Conservation (phyloP, 306 rosid genomes). For the Morella rubra region DNA sequence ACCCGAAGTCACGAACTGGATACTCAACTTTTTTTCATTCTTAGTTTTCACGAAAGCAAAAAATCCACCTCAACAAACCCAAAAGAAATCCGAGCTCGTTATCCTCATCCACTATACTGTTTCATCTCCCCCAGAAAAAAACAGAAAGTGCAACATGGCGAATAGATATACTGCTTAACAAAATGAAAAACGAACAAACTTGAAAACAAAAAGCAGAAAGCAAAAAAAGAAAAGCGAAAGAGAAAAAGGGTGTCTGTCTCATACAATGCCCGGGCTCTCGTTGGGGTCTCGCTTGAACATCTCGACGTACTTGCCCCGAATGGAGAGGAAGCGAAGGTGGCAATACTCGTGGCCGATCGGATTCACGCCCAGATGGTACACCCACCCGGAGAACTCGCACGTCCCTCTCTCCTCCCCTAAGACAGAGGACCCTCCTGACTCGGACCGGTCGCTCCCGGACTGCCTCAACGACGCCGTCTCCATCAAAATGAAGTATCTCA, state of each 20-base stretch:
- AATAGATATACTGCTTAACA: too few species aligned
- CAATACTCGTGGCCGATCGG: slow-evolving; percentile 82
- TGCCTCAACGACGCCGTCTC: slow-evolving; percentile 18
- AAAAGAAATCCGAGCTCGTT: too few species aligned
- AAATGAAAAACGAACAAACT: not conserved
- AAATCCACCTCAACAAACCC: too few species aligned
- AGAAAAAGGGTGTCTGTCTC: not conserved
- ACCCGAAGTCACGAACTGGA: too few species aligned
- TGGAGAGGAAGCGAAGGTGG: slow-evolving; percentile 68
- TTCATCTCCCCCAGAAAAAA: too few species aligned
- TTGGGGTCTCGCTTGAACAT: slow-evolving; percentile 93
- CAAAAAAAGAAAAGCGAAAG: not conserved
- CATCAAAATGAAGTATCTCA: slow-evolving; percentile 7
- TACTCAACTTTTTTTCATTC: too few species aligned
- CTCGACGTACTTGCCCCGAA: slow-evolving; percentile 65
- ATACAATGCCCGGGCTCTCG: slow-evolving; percentile 74
- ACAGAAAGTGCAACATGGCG: too few species aligned
- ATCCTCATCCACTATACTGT: too few species aligned
- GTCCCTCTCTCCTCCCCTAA: slow-evolving; percentile 38
- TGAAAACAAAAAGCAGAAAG: not conserved
- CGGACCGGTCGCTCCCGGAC: slow-evolving; percentile 24
- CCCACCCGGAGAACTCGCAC: slow-evolving; percentile 81
- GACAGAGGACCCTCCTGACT: too few species aligned
- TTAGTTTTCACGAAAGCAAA: too few species aligned
- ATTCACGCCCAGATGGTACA: slow-evolving; percentile 77